These are phyloP conservation scores for Solanum chilense DNA, from an alignment of 257 asterid genomes.

Conservation along the genomic window DNA sequence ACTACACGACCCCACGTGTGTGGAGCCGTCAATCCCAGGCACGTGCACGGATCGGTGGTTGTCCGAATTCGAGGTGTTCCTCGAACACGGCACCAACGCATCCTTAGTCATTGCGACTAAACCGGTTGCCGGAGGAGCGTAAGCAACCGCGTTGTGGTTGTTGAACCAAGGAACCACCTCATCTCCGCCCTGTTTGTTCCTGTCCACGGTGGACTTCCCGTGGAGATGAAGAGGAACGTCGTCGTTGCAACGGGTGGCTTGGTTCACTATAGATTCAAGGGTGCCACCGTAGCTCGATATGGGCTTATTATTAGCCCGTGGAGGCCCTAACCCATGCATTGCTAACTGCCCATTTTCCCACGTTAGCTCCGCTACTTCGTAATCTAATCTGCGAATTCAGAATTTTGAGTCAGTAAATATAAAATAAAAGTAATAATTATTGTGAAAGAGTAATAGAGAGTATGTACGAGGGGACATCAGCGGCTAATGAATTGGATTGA, in stretches of 20 bases:
- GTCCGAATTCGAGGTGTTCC: not conserved
- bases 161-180: constrained; percentile 51
- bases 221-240: not conserved
- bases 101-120: constrained; percentile 34
- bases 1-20: constrained; percentile 56
- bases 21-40: constrained; percentile 26
- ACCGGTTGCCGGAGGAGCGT: not conserved
- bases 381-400: constrained; percentile 28
- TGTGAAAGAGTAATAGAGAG: not conserved
- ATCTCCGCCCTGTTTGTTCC: not conserved
- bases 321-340: constrained; percentile 55
- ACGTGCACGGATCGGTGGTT: constrained; percentile 10
- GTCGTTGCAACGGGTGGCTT: constrained; percentile 33
- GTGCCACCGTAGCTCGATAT: constrained; percentile 46
- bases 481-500: constrained; percentile 4
- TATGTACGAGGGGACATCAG: constrained; percentile 13
- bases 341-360: constrained; percentile 63
- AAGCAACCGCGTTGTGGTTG: constrained; percentile 3
- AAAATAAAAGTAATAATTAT: too few species aligned
- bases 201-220: constrained; percentile 10
- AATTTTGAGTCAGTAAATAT: not conserved
- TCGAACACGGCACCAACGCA: constrained; percentile 67
- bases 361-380: constrained; percentile 57
- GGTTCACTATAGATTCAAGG: constrained; percentile 77
- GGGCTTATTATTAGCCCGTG: constrained; percentile 36